Base-by-base conservation (phyloP, 257 asterid species). In the Solanum gandarillasii region DNA sequence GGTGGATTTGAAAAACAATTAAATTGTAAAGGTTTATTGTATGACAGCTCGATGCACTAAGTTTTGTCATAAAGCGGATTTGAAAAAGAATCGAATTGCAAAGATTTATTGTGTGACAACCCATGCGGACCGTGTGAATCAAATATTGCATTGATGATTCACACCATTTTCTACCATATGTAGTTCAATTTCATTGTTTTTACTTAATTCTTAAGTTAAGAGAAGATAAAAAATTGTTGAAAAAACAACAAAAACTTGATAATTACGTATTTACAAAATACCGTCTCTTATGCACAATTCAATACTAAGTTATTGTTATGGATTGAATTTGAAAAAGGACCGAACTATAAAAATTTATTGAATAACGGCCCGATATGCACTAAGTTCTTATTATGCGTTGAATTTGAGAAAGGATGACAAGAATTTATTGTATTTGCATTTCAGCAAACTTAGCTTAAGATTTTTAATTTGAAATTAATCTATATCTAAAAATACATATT, bases 341-440 rank as follows among this genome's bases (percentile, higher is more conserved):
- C 70, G 3, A 16, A 52, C 60, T 48, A 4, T 0, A 60, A 4
- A 1, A 10, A 23, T 6, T 52, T 62, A 23, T 23, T 9, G 3
- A 4, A 62, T 62, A 23, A 9, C 1, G 0, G 0, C 0, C 3
- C 1, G 1, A 62, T 23, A 62, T 23, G 6, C 6, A 9, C 71
- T 62, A 23, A 9, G 1, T 62, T 62, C 0, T 62, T 62, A 62
- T 9, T 23, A 9, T 2, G 31, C 5, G 0, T 5, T 7, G 0
- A 23, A 58, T 23, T 23, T 62, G 12, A 10, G 3, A 62, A 60
- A 62, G 6, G 3, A 23, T 3, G 0, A 6, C 1, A 67, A 67
- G 1, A 3, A 25, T 27, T 27, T 7, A 70, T 31, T 5, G 10
- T 29, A 27, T 67, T 27, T 3, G 74, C 5, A 67, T 67, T 67